Base-by-base conservation (phyloP, 1,139 yeast genomes). In the Scheffersomyces lignicola region DNA sequence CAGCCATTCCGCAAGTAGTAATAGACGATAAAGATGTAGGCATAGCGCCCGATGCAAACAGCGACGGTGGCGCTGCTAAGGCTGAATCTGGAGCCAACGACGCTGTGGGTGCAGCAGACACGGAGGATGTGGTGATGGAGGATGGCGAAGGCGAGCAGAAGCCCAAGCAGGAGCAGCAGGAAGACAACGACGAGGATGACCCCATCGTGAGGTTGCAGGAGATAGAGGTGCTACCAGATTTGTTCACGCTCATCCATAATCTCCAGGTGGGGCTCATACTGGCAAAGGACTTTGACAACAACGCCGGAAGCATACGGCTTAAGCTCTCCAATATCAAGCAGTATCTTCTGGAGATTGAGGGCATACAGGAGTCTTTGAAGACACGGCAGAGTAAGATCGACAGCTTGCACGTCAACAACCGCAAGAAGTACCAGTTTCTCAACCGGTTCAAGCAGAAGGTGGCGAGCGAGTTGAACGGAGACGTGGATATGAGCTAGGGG, bases 211-310 rank as follows among this genome's bases (percentile, higher is more conserved):
- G 58, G 34, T 51, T 69, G 29, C 51, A 52, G 14, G 43, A 52
- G 8, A 50, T 60, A 22, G 71, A 69, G 39, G 44, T 69, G 5
- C 52, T 70, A 8, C 72, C 74, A 2, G 73, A 69, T 27, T 42
- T 70, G 26, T 69, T 63, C 43, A 54, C 47, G 17, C 48, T 68
- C 14, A 50, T 70, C 4, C 70, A 59, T 36, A 65, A 64, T 30
- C 47, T 70, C 30, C 60, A 62, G 23, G 47, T 52, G 5, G 74
- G 70, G 5, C 54, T 51, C 10, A 45, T 66, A 14, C 69, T 61
- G 58, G 65, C 70, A 2, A 63, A 66, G 34, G 76, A 70, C 44
- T 69, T 70, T 41, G 74, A 67, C 40, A 69, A 68, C 45, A 62
- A 64, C 34, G 60, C 70, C 2, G 76, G 76, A 7, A 60, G 66